A percentile compares a stretch with the other conserved stretches of the same genome.
phyloP scores from a whole-genome alignment of 2,329 filamentous ascomycete genomes.

The Aspergillus texensis region DNA sequence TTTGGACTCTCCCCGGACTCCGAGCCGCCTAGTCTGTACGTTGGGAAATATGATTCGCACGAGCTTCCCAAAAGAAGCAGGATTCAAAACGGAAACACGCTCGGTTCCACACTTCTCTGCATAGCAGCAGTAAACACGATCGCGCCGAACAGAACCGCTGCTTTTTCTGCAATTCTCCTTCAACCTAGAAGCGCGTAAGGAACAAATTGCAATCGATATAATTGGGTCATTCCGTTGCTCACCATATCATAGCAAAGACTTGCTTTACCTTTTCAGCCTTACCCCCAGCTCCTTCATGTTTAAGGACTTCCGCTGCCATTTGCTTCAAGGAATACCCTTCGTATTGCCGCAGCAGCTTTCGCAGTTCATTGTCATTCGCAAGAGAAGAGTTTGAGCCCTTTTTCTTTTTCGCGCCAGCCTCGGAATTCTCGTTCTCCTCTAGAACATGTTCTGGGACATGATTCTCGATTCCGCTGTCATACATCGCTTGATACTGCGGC shows the following conservation, averaged over 20 bases:
- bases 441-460: constrained; percentile 43
- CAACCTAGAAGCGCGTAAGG: constrained; percentile 39
- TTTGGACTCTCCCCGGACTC: constrained; percentile 94
- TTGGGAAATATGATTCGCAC: constrained; percentile 95
- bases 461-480: constrained; percentile 46
- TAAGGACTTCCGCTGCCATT: constrained; percentile 52
- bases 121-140: constrained; percentile 93
- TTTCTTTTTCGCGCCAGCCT: constrained; percentile 47
- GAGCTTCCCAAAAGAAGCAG: constrained; percentile 95
- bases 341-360: constrained; percentile 51
- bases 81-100: constrained; percentile 91
- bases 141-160: constrained; percentile 76
- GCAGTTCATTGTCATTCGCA: constrained; percentile 53
- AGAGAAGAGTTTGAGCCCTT: constrained; percentile 51
- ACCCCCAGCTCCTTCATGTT: constrained; percentile 52
- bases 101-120: constrained; percentile 90
- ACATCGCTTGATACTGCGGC: constrained; percentile 43
- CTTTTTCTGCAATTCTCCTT: constrained; percentile 51
- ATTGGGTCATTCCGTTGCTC: constrained; percentile 21
- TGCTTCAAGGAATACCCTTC: constrained; percentile 49
- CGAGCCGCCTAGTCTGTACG: constrained; percentile 86
- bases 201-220: neutral
- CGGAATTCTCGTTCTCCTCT: constrained; percentile 48
- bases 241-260: constrained; percentile 57
- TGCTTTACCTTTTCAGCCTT: constrained; percentile 56